These are phyloP conservation scores for Ustilago hordei DNA, from an alignment of 1,284 basidiomycete species.

Conservation along the genomic window DNA sequence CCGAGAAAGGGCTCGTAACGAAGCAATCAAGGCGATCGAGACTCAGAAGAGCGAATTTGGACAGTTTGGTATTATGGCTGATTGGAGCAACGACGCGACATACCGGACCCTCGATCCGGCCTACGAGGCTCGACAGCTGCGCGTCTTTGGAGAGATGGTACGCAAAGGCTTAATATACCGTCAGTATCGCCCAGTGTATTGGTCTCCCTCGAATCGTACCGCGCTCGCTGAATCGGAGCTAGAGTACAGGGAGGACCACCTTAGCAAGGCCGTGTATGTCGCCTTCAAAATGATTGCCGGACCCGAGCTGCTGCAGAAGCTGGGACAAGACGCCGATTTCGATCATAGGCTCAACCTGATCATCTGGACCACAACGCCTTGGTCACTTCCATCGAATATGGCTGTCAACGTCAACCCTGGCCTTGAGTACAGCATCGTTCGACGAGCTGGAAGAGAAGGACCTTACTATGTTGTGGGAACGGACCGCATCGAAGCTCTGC, in stretches of 20 bases:
- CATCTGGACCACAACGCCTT: constrained; percentile 99
- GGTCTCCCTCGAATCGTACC: constrained; percentile 92
- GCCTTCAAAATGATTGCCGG: constrained; percentile 74
- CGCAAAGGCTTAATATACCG: constrained; percentile 82
- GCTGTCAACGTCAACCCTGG: constrained; percentile 85
- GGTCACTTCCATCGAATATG: constrained; percentile 97
- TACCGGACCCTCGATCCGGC: constrained; percentile 78
- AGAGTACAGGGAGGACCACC: constrained; percentile 87
- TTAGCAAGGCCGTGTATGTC: constrained; percentile 89
- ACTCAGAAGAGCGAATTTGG: constrained; percentile 85
- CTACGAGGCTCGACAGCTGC: constrained; percentile 90
- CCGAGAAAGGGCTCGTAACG: constrained; percentile 78
- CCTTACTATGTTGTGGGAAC: constrained; percentile 77
- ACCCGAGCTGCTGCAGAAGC: constrained; percentile 19
- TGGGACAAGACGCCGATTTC: constrained; percentile 57
- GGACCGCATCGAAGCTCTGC: constrained; percentile 74
- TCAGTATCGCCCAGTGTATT: constrained; percentile 90
- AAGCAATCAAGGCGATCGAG: constrained; percentile 81
- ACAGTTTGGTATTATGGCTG: constrained; percentile 89
- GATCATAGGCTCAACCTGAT: constrained; percentile 74
- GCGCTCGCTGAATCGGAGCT: constrained; percentile 96
- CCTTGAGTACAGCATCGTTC: constrained; percentile 79
- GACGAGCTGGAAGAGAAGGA: constrained; percentile 60
- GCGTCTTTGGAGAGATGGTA: constrained; percentile 89
- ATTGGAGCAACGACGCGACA: constrained; percentile 82